Evolutionary conservation across 805 yeast genomes (phyloP).

Genomic region (Metschnikowia chrysomelidarum): DNA sequence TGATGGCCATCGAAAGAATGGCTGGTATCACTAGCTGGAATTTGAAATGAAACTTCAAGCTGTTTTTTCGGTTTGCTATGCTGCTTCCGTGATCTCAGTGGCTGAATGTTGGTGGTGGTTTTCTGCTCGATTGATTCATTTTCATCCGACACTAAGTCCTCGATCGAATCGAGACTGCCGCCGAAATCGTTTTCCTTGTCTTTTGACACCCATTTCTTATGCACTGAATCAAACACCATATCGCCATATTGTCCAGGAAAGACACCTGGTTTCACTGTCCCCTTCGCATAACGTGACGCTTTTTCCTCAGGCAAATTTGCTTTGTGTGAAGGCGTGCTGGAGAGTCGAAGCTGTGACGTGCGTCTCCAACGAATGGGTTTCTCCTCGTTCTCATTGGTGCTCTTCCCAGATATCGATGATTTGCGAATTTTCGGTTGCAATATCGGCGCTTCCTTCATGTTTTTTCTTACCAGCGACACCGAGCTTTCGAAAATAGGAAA

Average conservation of each 20-base stretch:
- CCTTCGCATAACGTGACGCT: slow-evolving; percentile 18
- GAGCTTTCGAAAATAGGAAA: slow-evolving; percentile 12
- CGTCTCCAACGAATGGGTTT: slow-evolving; percentile 35
- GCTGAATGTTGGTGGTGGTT: background rate
- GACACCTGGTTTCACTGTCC: slow-evolving; percentile 36
- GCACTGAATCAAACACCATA: slow-evolving; percentile 32
- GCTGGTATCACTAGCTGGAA: slow-evolving; percentile 26
- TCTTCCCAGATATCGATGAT: background rate
- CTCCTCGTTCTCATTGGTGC: background rate
- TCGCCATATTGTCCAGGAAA: slow-evolving; percentile 36
- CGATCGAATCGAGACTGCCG: slow-evolving; percentile 39
- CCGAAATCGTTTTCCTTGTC: slow-evolving; percentile 23
- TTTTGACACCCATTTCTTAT: slow-evolving; percentile 30
- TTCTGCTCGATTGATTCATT: background rate
- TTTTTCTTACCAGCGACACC: slow-evolving; percentile 15
- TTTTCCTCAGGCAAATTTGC: slow-evolving; percentile 3
- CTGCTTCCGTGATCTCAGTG: slow-evolving; percentile 5
- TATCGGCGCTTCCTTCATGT: slow-evolving; percentile 1
- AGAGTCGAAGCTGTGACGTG: slow-evolving; percentile 35
- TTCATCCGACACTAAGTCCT: slow-evolving; percentile 25
- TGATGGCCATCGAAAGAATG: slow-evolving; percentile 6
- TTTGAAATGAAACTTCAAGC: slow-evolving; percentile 41
- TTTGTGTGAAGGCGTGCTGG: slow-evolving; percentile 5
- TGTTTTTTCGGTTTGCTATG: slow-evolving; percentile 7
- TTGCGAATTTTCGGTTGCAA: background rate